A percentile compares a stretch with the other conserved stretches of the same genome.
phyloP scores from a whole-genome alignment of 257 asterid genomes.

The Gentiana dahurica region DNA sequence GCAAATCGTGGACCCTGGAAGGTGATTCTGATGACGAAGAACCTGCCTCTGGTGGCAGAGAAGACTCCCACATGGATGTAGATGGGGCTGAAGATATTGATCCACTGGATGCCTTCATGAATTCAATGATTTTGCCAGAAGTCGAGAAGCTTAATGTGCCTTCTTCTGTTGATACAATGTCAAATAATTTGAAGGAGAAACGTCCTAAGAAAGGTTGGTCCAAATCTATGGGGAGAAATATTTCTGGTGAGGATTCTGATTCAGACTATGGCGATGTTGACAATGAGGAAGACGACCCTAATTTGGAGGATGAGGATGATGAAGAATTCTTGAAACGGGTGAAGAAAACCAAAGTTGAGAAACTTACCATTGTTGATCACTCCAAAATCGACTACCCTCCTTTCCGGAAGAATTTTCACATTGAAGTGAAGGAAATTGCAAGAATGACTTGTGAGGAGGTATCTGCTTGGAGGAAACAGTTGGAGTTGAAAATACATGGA shows the following conservation, averaged over 20 bases:
- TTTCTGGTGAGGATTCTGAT: not conserved
- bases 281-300: not conserved
- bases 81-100: conserved; percentile 16
- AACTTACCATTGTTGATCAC: not conserved
- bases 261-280: not conserved
- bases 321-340: conserved; percentile 74
- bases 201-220: not conserved
- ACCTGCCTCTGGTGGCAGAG: conserved; percentile 36
- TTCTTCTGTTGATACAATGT: not conserved
- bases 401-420: conserved; percentile 68
- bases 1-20: conserved; percentile 75
- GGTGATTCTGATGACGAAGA: conserved; percentile 91
- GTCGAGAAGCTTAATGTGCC: not conserved
- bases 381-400: conserved; percentile 60
- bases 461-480: not conserved
- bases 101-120: no score
- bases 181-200: not conserved
- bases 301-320: conserved; percentile 54
- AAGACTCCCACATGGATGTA: conserved; percentile 34
- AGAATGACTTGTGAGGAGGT: conserved; percentile 22
- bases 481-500: conserved; percentile 21
- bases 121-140: no score
- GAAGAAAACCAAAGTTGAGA: not conserved
- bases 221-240: not conserved
- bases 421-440: conserved; percentile 66